Conservation (phyloP, 1,284 basidiomycete species). For the Naganishia liquefaciens region DNA sequence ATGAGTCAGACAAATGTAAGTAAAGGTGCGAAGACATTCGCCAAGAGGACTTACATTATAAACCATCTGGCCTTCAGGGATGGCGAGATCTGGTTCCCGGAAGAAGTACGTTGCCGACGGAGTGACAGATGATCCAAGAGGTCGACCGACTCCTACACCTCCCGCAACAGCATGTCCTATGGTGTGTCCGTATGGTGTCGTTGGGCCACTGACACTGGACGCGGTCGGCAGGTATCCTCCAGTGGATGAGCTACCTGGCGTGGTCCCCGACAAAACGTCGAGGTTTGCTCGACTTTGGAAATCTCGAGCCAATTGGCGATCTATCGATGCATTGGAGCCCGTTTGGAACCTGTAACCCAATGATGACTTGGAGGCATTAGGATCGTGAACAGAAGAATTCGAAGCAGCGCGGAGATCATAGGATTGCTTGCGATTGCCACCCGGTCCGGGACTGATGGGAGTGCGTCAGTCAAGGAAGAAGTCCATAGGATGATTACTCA, state of each 20-base stretch:
- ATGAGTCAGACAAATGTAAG: constrained; percentile 7
- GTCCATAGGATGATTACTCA: constrained; percentile 37
- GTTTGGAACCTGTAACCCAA: constrained; percentile 57
- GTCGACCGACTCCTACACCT: constrained; percentile 46
- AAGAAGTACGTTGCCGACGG: constrained; percentile 59
- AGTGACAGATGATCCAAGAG: constrained; percentile 46
- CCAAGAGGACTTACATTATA: constrained; percentile 8
- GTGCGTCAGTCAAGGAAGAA: constrained; percentile 43
- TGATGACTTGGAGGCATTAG: constrained; percentile 71
- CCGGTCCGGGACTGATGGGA: constrained; percentile 35
- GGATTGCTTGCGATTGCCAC: constrained; percentile 42
- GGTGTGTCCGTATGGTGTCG: constrained; percentile 48
- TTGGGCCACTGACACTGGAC: constrained; percentile 38
- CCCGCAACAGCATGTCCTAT: constrained; percentile 43
- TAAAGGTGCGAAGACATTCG: neutral
- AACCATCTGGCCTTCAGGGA: constrained; percentile 31
- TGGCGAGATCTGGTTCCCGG: constrained; percentile 41
- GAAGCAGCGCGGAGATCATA: constrained; percentile 64
- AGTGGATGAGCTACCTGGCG: constrained; percentile 22
- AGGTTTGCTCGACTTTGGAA: constrained; percentile 73
- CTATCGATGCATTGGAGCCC: constrained; percentile 75
- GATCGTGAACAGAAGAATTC: constrained; percentile 57
- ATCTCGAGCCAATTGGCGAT: constrained; percentile 75
- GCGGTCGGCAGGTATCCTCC: constrained; percentile 22
- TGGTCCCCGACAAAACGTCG: constrained; percentile 15